phyloP scores from a whole-genome alignment of 2,329 filamentous ascomycete genomes.

The Aspergillus versicolor region DNA sequence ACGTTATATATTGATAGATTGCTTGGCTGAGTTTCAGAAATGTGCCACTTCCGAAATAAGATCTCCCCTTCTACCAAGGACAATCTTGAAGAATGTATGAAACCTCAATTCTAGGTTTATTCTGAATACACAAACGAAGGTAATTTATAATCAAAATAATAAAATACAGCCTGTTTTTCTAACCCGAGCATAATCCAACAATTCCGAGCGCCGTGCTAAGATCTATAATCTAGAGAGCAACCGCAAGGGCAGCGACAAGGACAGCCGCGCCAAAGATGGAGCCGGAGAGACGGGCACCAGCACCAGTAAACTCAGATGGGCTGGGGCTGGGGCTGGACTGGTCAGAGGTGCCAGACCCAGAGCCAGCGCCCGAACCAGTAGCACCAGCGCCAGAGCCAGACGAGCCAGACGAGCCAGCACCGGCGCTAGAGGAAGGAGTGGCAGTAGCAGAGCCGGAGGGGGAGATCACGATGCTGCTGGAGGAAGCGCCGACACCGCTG shows the following conservation, averaged over 20 bases:
- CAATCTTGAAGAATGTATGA: no score
- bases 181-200: no score
- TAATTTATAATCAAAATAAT: not conserved
- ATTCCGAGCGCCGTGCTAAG: not conserved
- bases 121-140: not conserved
- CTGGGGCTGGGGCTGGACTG: conserved; percentile 14
- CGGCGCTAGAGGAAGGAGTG: not conserved
- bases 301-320: conserved; percentile 11
- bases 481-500: conserved; percentile 3
- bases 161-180: not conserved
- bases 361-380: conserved; percentile 10
- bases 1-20: no score
- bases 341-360: conserved; percentile 10
- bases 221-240: conserved; percentile 3
- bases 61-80: no score
- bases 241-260: conserved; percentile 8
- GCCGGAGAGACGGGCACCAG: conserved; percentile 16
- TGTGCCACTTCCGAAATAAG: no score
- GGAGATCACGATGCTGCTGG: conserved; percentile 10
- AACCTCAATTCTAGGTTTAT: not conserved
- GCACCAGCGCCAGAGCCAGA: conserved; percentile 10
- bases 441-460: conserved; percentile 14
- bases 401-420: conserved; percentile 13
- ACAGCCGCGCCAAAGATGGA: conserved; percentile 17
- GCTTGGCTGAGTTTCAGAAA: no score